Evolutionary conservation across 163 green algal species (phyloP).

Genomic region (Chloromonas sp.): DNA sequence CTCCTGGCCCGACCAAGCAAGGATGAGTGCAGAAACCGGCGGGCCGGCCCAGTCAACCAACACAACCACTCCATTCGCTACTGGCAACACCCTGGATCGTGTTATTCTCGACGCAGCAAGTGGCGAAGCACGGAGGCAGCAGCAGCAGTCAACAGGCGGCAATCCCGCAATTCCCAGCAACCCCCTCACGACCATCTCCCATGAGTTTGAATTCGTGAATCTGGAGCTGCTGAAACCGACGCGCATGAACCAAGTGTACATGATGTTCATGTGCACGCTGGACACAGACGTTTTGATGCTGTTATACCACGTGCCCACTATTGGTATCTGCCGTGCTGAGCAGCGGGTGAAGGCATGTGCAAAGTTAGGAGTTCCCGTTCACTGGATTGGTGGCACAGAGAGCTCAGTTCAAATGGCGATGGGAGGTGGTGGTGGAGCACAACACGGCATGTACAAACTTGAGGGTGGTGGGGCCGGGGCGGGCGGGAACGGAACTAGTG

Average conservation of each 20-base stretch:
- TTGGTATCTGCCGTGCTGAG: constrained; percentile 59
- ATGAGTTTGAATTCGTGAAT: constrained; percentile 38
- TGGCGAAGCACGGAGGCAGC: neutral
- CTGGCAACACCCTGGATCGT: too few species aligned
- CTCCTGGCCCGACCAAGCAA: too few species aligned
- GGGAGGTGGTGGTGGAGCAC: too few species aligned
- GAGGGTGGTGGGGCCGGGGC: too few species aligned
- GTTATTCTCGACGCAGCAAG: neutral
- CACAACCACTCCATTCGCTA: too few species aligned
- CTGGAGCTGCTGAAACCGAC: constrained; percentile 57
- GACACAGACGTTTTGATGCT: constrained; percentile 48
- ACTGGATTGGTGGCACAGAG: too few species aligned
- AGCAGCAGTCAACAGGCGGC: neutral
- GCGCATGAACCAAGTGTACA: constrained; percentile 51
- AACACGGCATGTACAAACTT: too few species aligned
- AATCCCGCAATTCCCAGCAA: neutral
- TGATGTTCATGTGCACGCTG: constrained; percentile 44
- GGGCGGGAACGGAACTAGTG: too few species aligned
- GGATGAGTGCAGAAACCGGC: too few species aligned
- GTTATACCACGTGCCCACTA: constrained; percentile 52
- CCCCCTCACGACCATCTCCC: neutral
- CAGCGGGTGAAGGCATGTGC: constrained; percentile 50
- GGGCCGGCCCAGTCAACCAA: too few species aligned
- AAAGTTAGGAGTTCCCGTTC: constrained; percentile 27
- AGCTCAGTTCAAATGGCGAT: too few species aligned